These are phyloP conservation scores for Penicillium hordei DNA, from an alignment of 2,329 filamentous ascomycete species.

Conservation along the genomic window DNA sequence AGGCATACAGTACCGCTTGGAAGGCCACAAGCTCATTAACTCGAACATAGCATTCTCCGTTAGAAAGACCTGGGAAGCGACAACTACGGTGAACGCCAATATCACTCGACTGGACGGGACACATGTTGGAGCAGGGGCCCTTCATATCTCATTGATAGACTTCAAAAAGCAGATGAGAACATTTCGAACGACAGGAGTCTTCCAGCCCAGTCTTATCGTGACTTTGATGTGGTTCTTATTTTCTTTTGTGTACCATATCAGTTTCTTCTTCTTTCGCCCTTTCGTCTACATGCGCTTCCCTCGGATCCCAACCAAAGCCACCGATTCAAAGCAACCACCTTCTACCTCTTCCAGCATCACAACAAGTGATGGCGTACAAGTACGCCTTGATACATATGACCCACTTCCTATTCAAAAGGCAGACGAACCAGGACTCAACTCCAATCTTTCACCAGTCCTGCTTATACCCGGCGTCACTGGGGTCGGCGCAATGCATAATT, in stretches of 20 bases:
- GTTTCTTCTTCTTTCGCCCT: constrained; percentile 15
- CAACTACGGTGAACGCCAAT: constrained; percentile 15
- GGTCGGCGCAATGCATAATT: neutral
- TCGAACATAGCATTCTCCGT: constrained; percentile 8
- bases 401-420: neutral
- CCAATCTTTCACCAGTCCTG: neutral
- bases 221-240: constrained; percentile 11
- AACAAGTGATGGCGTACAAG: neutral
- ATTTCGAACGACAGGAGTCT: neutral
- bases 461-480: constrained; percentile 3
- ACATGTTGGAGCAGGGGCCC: neutral
- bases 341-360: neutral
- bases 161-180: constrained; percentile 14
- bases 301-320: neutral
- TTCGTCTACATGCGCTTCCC: neutral
- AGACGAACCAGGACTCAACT: neutral
- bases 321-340: neutral
- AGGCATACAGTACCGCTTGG: neutral
- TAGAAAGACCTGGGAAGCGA: constrained; percentile 18
- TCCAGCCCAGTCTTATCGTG: neutral
- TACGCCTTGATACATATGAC: neutral
- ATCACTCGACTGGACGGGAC: constrained; percentile 5
- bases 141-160: neutral
- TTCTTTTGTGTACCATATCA: constrained; percentile 10
- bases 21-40: constrained; percentile 12